phyloP scores from a whole-genome alignment of 169 alveolate species.

The Eimeria nieschulzi region DNA sequence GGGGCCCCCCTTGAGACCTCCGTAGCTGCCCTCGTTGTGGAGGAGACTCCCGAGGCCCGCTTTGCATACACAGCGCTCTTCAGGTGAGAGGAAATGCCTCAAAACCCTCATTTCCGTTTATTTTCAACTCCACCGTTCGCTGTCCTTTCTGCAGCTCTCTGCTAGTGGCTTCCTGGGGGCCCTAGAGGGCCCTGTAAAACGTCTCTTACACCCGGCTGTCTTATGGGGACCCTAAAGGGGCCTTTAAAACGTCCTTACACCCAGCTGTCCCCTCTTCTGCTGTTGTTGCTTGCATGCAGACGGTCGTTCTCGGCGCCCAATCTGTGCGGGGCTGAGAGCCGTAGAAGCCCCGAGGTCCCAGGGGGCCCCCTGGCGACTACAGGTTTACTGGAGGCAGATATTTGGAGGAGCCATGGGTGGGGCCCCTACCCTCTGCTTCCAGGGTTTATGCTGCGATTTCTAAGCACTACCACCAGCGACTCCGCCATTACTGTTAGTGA shows the following conservation, averaged over 20 bases:
- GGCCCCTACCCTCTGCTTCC: not conserved
- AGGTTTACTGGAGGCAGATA: not conserved
- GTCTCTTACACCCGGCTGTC: no score
- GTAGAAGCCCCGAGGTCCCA: not conserved
- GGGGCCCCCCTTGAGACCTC: not conserved
- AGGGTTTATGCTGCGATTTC: not conserved
- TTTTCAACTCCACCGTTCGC: no score
- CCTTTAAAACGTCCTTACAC: no score
- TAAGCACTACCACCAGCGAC: not conserved
- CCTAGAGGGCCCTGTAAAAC: no score
- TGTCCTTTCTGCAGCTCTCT: not conserved
- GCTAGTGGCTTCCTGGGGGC: no score
- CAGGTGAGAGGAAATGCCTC: not conserved
- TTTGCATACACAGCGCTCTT: conserved; percentile 2
- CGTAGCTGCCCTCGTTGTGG: not conserved
- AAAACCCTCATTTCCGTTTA: no score
- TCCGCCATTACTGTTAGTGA: not conserved
- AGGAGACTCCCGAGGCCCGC: not conserved
- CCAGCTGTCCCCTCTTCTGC: not conserved
- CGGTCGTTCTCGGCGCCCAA: not conserved
- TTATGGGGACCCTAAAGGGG: no score
- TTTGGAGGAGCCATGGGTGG: not conserved
- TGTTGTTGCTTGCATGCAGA: not conserved
- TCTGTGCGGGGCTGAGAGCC: not conserved
- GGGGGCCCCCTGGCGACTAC: not conserved